phyloP scores from a whole-genome alignment of 805 yeast species.

The Cyberlindnera mycetangii region DNA sequence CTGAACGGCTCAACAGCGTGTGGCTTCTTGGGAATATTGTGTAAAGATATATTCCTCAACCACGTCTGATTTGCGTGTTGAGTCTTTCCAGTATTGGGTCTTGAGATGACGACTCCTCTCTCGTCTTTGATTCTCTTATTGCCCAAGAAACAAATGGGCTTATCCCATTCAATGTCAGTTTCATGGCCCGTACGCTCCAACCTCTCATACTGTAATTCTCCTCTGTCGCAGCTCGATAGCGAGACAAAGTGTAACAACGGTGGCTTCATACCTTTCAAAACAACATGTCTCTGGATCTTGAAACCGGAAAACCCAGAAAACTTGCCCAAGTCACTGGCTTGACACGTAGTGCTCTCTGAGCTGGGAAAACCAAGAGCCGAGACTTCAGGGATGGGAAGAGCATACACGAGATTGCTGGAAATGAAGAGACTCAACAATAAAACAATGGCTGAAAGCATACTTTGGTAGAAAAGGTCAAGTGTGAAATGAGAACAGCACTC shows the following conservation, averaged over 20 bases:
- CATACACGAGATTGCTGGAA: neutral
- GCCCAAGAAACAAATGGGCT: slow-evolving; percentile 43
- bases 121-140: slow-evolving; percentile 9
- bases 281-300: slow-evolving; percentile 47
- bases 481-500: neutral
- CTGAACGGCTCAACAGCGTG: slow-evolving; percentile 7
- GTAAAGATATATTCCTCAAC: slow-evolving; percentile 3
- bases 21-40: slow-evolving; percentile 11
- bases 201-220: slow-evolving; percentile 44
- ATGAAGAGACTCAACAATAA: neutral
- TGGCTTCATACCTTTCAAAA: slow-evolving; percentile 36
- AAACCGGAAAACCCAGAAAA: slow-evolving; percentile 48
- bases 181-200: slow-evolving; percentile 32
- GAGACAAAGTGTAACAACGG: slow-evolving; percentile 42
- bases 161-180: slow-evolving; percentile 47
- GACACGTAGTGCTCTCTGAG: slow-evolving; percentile 1
- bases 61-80: neutral
- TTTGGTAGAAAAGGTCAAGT: neutral
- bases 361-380: neutral
- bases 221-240: slow-evolving; percentile 50
- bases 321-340: slow-evolving; percentile 4
- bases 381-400: neutral
- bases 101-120: slow-evolving; percentile 4
- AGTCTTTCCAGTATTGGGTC: neutral
- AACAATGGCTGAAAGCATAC: neutral